Conservation (phyloP, 192 early-diverging fungal species). For the Backusella morwellensis region DNA sequence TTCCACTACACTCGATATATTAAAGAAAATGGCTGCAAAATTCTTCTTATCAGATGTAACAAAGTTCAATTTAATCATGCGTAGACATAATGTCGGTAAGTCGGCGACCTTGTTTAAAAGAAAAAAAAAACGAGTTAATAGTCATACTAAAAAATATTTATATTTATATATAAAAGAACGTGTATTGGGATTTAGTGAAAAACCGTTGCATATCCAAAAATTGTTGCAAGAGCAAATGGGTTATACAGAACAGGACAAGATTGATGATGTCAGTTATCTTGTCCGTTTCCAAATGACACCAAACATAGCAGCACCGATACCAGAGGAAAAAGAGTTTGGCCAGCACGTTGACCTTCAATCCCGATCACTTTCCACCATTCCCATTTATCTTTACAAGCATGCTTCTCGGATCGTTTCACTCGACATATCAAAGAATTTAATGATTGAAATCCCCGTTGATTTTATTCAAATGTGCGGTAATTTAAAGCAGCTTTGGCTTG, state of each 20-base stretch:
- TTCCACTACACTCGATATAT: slow-evolving; percentile 70
- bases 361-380: slow-evolving; percentile 75
- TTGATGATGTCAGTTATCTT: slow-evolving; percentile 77
- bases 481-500: slow-evolving; percentile 65
- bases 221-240: slow-evolving; percentile 74
- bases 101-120: neutral
- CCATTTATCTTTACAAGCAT: slow-evolving; percentile 70
- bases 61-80: slow-evolving; percentile 29
- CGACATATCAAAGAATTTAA: slow-evolving; percentile 80
- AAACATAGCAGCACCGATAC: slow-evolving; percentile 31
- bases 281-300: slow-evolving; percentile 71
- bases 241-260: slow-evolving; percentile 72
- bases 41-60: slow-evolving; percentile 74
- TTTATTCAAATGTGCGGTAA: slow-evolving; percentile 75
- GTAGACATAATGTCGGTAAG: slow-evolving; percentile 24
- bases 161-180: slow-evolving; percentile 54
- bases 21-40: slow-evolving; percentile 75
- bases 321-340: slow-evolving; percentile 45
- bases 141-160: neutral
- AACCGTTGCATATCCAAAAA: slow-evolving; percentile 73
- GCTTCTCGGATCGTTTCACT: slow-evolving; percentile 72
- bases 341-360: slow-evolving; percentile 70
- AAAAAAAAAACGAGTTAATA: too few relatives aligned
- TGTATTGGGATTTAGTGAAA: slow-evolving; percentile 64
- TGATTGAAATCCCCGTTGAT: slow-evolving; percentile 80